These are phyloP conservation scores for Cercophora newfieldiana DNA, from an alignment of 495 filamentous ascomycete species.

Conservation along the genomic window DNA sequence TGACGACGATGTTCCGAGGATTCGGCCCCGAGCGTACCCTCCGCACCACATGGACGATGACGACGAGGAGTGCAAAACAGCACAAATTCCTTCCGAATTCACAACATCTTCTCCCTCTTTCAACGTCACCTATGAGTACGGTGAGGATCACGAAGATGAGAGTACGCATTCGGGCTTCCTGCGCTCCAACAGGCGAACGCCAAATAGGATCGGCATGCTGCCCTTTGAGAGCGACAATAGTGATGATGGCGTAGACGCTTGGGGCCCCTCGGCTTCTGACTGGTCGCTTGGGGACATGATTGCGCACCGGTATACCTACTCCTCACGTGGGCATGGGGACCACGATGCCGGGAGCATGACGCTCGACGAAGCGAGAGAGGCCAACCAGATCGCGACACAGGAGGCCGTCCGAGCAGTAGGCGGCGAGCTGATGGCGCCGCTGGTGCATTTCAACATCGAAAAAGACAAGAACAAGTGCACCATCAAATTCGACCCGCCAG, in stretches of 20 bases:
- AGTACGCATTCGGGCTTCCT: slow-evolving; percentile 18
- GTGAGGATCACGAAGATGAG: slow-evolving; percentile 52
- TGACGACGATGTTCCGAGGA: slow-evolving; percentile 39
- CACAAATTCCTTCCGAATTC: slow-evolving; percentile 56
- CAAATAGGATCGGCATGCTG: slow-evolving; percentile 51
- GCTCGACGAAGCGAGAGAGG: slow-evolving; percentile 51
- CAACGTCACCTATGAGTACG: slow-evolving; percentile 53
- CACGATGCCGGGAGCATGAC: slow-evolving; percentile 34
- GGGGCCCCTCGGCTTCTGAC: slow-evolving; percentile 10
- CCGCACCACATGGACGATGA: slow-evolving; percentile 52
- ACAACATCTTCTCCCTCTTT: slow-evolving; percentile 41
- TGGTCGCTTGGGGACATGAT: slow-evolving; percentile 19
- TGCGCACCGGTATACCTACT: neutral
- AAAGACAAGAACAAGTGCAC: slow-evolving; percentile 79
- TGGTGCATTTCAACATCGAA: slow-evolving; percentile 78
- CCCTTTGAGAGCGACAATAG: slow-evolving; percentile 50
- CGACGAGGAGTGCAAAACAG: slow-evolving; percentile 45
- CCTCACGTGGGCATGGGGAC: slow-evolving; percentile 8
- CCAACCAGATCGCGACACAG: slow-evolving; percentile 53
- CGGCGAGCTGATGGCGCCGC: slow-evolving; percentile 61
- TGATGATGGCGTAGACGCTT: slow-evolving; percentile 36
- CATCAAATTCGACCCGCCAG: slow-evolving; percentile 84
- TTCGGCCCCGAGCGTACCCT: neutral
- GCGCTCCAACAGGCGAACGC: slow-evolving; percentile 30
- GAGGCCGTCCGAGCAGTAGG: slow-evolving; percentile 57